phyloP scores from a whole-genome alignment of 2,329 filamentous ascomycete genomes.

The Pestalotiopsis sp. region DNA sequence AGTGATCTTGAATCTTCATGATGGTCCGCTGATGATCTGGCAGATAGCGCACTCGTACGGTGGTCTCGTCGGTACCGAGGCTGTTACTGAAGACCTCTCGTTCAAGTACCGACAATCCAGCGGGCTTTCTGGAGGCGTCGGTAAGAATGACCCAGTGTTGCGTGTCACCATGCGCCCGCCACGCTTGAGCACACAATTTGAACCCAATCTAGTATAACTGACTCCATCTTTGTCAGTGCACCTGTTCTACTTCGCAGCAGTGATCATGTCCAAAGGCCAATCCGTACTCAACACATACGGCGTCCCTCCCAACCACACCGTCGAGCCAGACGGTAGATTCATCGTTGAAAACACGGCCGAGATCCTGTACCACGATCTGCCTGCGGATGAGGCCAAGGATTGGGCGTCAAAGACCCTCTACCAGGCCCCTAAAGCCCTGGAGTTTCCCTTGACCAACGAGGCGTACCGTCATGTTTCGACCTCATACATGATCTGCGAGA shows the following conservation, averaged over 20 bases:
- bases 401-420: slow-evolving; percentile 18
- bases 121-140: not conserved
- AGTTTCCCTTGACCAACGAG: not conserved
- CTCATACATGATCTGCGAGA: slow-evolving; percentile 2
- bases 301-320: slow-evolving; percentile 8
- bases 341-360: slow-evolving; percentile 12
- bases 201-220: not conserved
- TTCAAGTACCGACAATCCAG: slow-evolving; percentile 8
- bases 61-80: slow-evolving; percentile 25
- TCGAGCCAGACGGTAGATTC: slow-evolving; percentile 17
- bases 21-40: not conserved
- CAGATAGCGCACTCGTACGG: slow-evolving; percentile 28
- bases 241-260: slow-evolving; percentile 23
- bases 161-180: too few relatives aligned
- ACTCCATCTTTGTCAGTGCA: slow-evolving; percentile 15
- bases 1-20: too few relatives aligned
- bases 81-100: slow-evolving; percentile 17
- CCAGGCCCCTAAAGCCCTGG: not conserved
- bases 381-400: slow-evolving; percentile 17
- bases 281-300: slow-evolving; percentile 16
- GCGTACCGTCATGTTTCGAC: not conserved
- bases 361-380: slow-evolving; percentile 22
- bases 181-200: too few relatives aligned
- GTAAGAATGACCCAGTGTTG: slow-evolving; percentile 14
- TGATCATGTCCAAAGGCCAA: slow-evolving; percentile 21